Percentiles rank a stretch among this genome's conserved stretches.
Evolutionary conservation across 2,329 filamentous ascomycete genomes (phyloP).

Genomic region (Neofusicoccum umdonicola): DNA sequence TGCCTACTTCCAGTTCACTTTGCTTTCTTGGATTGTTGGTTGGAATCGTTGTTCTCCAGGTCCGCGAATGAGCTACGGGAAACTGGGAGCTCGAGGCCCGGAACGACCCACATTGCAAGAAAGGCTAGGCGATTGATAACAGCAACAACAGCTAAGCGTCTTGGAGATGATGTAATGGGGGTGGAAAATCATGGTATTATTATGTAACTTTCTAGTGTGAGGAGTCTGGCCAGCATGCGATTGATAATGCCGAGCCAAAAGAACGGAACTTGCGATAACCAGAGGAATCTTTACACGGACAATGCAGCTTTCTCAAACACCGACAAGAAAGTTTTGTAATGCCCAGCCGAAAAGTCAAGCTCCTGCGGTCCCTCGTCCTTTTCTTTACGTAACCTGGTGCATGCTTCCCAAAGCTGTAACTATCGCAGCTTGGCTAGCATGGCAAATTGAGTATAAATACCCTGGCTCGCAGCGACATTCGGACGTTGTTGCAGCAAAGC

Average conservation of each 20-base stretch:
- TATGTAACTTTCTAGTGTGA: not conserved
- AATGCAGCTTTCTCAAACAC: not conserved
- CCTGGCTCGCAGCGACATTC: too few species aligned
- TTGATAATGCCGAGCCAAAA: not conserved
- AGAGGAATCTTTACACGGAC: not conserved
- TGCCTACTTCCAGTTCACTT: too few species aligned
- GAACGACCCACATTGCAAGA: too few species aligned
- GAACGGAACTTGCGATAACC: too few species aligned
- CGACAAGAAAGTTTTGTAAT: not conserved
- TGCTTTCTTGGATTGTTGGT: too few species aligned
- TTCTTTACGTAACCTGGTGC: conserved; percentile 1
- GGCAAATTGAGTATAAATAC: not conserved
- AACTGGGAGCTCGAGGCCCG: too few species aligned
- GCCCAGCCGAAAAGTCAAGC: not conserved
- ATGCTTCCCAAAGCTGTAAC: not conserved
- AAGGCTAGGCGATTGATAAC: too few species aligned
- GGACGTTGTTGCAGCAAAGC: not conserved
- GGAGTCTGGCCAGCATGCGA: not conserved
- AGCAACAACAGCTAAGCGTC: not conserved
- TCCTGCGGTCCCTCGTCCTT: not conserved
- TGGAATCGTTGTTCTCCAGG: too few species aligned
- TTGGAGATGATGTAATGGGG: too few species aligned
- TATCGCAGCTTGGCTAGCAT: not conserved
- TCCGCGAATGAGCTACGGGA: too few species aligned
- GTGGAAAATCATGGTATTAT: not conserved